Conservation (phyloP, 768 basidiomycete genomes). For the Lactarius deliciosus region DNA sequence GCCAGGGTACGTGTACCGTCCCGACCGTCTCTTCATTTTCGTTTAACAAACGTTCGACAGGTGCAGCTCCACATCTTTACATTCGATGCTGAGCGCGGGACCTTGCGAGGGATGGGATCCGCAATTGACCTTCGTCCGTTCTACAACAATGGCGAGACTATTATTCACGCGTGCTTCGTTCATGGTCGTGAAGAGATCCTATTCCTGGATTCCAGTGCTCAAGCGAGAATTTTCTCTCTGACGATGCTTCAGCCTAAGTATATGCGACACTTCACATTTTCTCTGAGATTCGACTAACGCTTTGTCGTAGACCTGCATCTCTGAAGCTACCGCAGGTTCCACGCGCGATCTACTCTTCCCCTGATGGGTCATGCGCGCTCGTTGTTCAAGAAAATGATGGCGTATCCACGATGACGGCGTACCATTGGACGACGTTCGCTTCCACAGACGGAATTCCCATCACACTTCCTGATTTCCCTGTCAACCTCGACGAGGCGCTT, state of each 20-base stretch:
- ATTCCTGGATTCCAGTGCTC: conserved; percentile 46
- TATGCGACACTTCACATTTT: background rate
- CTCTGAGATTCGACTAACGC: background rate
- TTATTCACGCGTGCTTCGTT: conserved; percentile 47
- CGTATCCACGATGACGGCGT: conserved; percentile 37
- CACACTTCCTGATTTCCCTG: conserved; percentile 34
- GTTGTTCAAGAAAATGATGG: conserved; percentile 32
- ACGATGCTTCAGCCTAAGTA: conserved; percentile 55
- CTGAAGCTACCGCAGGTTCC: conserved; percentile 42
- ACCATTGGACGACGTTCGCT: conserved; percentile 60
- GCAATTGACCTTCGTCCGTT: conserved; percentile 45
- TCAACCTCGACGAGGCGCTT: conserved; percentile 30
- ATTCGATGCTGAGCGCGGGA: conserved; percentile 45
- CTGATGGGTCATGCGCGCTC: conserved; percentile 55
- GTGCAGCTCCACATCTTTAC: conserved; percentile 46
- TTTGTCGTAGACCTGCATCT: conserved; percentile 43
- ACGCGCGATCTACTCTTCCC: conserved; percentile 43
- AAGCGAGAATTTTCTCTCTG: conserved; percentile 53
- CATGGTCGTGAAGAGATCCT: conserved; percentile 54
- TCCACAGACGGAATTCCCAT: conserved; percentile 46
- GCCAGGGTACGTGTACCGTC: conserved; percentile 38
- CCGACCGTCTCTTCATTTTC: background rate
- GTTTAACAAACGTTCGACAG: conserved; percentile 15
- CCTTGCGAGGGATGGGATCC: conserved; percentile 45
- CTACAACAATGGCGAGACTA: conserved; percentile 37